Evolutionary conservation across 805 yeast species (phyloP), one percentile per base, ranked within the genome.

Genomic region (Saturnispora quitensis): DNA sequence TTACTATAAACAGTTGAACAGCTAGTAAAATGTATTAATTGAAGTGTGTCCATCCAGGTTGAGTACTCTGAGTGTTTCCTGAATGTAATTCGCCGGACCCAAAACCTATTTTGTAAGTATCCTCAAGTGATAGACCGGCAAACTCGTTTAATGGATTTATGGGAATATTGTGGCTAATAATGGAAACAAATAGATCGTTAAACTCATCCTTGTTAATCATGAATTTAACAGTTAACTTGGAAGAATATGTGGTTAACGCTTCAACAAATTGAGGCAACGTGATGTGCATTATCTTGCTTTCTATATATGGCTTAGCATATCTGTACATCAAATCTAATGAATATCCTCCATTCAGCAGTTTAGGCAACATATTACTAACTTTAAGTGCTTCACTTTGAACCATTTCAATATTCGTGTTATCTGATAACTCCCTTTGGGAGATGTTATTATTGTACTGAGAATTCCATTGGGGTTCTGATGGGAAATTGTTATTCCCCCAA

Each of bases 141-240:
- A 40, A 40, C 25, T 40, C 44, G 10, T 25, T 12, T 24, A 40
- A 5, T 10, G 27, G 28, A 45, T 38, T 38, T 4, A 38, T 8
- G 12, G 42, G 12, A 38, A 17, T 18, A 20, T 38, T 18, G 5
- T 38, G 42, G 17, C 24, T 38, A n/a, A 17, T 12, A 38, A 38
- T 38, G 18, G 42, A 18, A n/a, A 38, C 47, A 45, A 31, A 74
- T 8, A 70, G 67, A 3, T 76, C 75, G n/a, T 66, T 68, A 1
- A 76, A 75, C 43, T 74, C 76, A 55, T 76, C 80, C 57, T 71
- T 72, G 22, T 71, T 57, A 42, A 74, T 62, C 22, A 74, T 77
- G 58, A 76, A 77, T 24, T 64, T 62, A 51, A 67, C 62, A 4
- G 63, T 61, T 13, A 65, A 48, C 18, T 60, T 61, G 3, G 51